Conservation (phyloP, 805 yeast species). For the Yarrowia phangngaensis region DNA sequence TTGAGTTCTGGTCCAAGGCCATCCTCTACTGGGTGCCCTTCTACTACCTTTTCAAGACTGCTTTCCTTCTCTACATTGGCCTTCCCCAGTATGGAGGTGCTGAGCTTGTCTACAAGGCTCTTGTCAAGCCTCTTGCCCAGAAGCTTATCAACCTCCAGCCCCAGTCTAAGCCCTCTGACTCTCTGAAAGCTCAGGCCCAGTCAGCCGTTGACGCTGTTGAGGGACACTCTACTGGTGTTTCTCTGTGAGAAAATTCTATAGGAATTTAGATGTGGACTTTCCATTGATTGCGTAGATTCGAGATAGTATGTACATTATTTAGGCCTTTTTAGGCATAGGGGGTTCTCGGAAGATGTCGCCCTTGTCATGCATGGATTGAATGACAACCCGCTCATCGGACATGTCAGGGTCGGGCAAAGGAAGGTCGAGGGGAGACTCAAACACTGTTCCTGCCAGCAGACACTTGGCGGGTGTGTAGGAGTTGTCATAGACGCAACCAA, state of each 20-base stretch:
- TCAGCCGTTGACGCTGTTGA: slow-evolving; percentile 33
- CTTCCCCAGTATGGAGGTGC: slow-evolving; percentile 90
- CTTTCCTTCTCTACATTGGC: slow-evolving; percentile 81
- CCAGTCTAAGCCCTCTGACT: slow-evolving; percentile 31
- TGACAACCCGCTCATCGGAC: slow-evolving; percentile 31
- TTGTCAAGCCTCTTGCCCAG: slow-evolving; percentile 61
- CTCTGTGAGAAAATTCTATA: slow-evolving; percentile 33
- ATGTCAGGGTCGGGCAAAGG: slow-evolving; percentile 39
- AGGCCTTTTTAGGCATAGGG: slow-evolving; percentile 30
- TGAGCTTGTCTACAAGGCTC: slow-evolving; percentile 54
- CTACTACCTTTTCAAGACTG: slow-evolving; percentile 89
- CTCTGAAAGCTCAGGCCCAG: slow-evolving; percentile 37
- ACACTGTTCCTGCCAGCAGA: slow-evolving; percentile 60
- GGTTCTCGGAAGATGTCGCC: slow-evolving; percentile 41
- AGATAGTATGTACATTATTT: slow-evolving; percentile 22
- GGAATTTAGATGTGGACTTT: slow-evolving; percentile 11
- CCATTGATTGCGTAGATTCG: no score
- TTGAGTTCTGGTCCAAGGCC: slow-evolving; percentile 94
- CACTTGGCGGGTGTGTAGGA: slow-evolving; percentile 49
- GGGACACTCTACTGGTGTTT: slow-evolving; percentile 40
- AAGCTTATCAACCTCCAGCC: slow-evolving; percentile 37
- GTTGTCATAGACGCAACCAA: slow-evolving; percentile 60
- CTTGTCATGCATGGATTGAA: slow-evolving; percentile 39
- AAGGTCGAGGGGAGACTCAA: slow-evolving; percentile 47
- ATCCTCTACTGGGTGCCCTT: slow-evolving; percentile 94